Conservation (phyloP, 2,329 filamentous ascomycete species). For the Chalaropsis ovoidea region DNA sequence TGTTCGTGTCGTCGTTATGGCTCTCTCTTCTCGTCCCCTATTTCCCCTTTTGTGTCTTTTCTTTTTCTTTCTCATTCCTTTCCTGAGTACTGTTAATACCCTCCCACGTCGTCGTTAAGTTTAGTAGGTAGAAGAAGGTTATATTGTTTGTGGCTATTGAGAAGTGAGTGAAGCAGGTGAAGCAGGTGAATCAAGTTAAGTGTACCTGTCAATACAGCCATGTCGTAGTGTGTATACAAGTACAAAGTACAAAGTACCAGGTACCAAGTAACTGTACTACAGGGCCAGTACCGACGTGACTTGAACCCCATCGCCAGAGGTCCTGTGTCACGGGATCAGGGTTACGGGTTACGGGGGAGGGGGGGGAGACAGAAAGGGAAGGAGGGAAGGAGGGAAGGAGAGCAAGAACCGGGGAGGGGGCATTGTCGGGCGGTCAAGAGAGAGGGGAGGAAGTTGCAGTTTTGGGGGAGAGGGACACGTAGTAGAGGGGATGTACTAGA, state of each 20-base stretch:
- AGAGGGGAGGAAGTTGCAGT: not conserved
- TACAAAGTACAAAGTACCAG: too few species aligned
- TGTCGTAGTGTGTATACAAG: not conserved
- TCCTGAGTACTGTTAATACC: constrained; percentile 20
- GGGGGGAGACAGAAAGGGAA: not conserved
- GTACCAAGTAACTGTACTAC: too few species aligned
- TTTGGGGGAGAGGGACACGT: not conserved
- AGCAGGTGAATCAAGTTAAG: too few species aligned
- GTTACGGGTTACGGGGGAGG: not conserved
- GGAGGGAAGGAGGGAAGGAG: not conserved
- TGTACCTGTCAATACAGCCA: too few species aligned
- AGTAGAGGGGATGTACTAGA: not conserved
- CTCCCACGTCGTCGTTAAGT: not conserved
- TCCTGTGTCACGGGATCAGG: not conserved
- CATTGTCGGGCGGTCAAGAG: not conserved
- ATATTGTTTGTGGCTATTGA: too few species aligned
- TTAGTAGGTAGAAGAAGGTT: constrained; percentile 8
- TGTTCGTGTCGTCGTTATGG: not conserved
- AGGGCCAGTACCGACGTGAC: too few species aligned
- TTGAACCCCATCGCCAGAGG: not conserved
- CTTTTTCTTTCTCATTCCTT: constrained; percentile 12
- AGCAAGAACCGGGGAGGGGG: not conserved
- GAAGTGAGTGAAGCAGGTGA: too few species aligned
- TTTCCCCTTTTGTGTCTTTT: not conserved
- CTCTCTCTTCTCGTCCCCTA: not conserved